Base-by-base conservation (phyloP, 768 basidiomycete species). In the Termitomyces sp. region DNA sequence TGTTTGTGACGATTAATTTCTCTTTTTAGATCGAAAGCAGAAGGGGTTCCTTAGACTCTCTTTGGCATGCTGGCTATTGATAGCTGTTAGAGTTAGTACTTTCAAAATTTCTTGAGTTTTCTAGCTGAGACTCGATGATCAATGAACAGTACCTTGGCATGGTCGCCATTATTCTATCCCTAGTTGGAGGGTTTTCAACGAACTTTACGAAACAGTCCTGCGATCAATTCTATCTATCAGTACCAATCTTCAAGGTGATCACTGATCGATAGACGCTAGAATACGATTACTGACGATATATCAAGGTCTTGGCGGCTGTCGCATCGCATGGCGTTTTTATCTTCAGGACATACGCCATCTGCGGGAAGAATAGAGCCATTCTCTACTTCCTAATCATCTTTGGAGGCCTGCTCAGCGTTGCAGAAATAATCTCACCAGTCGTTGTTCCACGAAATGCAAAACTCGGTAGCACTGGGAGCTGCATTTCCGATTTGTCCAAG, bases 321-420 rank as follows among this genome's bases (percentile, higher is more conserved):
- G 64, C 64, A 22, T 65, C 64, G 16, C 64, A 65, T 33, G 60
- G 55, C 7, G 64, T 65, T 16, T 65, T 65, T 22, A 59, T 65
- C 24, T 65, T 63, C 43, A 60, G 64, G 53, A 65, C 64, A 9
- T 65, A 65, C 26, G 64, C 64, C 27, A 63, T 65, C 14, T 65
- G 62, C n/a, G 57, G 57, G 33, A 50, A 55, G 33, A 61, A 47
- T 30, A 43, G 36, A 42, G 48, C 26, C 1, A 42, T 65, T 24
- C 59, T 65, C 12, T 57, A 56, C 27, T 65, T 63, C 53, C 40
- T 65, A 18, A 43, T 65, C 13, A 48, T 63, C 54, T 57, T 65
- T 16, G 64, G 64, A 16, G 64, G 64, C 13, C 26, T 61, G 16
- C 53, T 65, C 20, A 61, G 62, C 32, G 58, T 42, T 4, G 64